A percentile compares a stretch with the other conserved stretches of the same genome.
Evolutionary conservation across 768 basidiomycete species (phyloP).

Genomic region (Suillus brevipes): DNA sequence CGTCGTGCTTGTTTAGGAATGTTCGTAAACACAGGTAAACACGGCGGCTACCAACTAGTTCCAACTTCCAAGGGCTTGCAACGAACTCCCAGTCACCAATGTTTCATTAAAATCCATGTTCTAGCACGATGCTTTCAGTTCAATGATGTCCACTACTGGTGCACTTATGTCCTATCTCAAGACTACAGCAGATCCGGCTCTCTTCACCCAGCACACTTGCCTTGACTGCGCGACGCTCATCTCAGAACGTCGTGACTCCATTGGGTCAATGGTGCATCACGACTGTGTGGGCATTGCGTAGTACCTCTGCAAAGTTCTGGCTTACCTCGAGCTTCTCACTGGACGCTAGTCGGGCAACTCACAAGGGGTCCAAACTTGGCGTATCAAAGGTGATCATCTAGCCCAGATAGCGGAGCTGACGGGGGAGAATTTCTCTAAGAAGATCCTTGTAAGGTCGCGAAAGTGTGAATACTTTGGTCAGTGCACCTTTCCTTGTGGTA

Average conservation of each 20-base stretch:
- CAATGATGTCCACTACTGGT: neutral
- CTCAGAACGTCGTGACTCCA: neutral
- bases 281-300: neutral
- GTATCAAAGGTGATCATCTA: too few species aligned
- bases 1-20: neutral
- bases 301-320: neutral
- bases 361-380: too few species aligned
- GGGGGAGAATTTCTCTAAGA: neutral
- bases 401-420: neutral
- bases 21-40: neutral
- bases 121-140: neutral
- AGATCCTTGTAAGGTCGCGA: neutral
- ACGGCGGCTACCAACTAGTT: neutral
- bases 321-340: too few species aligned
- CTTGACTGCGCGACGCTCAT: neutral
- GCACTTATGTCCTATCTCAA: neutral
- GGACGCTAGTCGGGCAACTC: too few species aligned
- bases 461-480: neutral
- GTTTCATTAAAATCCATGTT: neutral
- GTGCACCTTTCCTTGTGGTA: neutral
- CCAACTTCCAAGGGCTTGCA: neutral
- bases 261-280: too few species aligned
- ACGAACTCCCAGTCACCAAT: neutral
- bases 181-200: neutral
- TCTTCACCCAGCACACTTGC: neutral